Conservation (phyloP, 345 rosid species). For the Psidium friedrichsthalianum region DNA sequence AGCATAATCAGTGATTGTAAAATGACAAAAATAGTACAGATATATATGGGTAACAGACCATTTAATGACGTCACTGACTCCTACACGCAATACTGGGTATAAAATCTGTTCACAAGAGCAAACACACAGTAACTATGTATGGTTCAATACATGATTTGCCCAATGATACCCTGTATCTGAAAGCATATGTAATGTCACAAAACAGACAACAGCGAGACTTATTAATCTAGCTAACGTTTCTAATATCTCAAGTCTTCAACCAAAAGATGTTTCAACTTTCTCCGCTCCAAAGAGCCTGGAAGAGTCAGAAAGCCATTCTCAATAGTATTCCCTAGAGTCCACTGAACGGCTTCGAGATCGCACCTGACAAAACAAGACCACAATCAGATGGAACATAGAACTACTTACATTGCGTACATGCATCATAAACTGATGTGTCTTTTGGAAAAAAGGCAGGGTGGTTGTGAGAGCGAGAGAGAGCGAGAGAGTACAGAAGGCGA, state of each 20-base stretch:
- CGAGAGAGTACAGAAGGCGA: conserved; percentile 22
- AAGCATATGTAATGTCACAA: not conserved
- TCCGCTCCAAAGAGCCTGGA: not conserved
- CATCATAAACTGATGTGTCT: not conserved
- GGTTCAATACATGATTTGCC: not conserved
- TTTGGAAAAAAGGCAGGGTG: too few relatives aligned
- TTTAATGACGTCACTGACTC: not conserved
- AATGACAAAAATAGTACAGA: not conserved
- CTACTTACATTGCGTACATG: not conserved
- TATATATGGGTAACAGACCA: not conserved
- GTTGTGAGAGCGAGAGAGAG: not conserved
- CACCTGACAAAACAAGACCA: conserved; percentile 27
- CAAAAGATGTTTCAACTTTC: not conserved
- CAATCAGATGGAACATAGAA: not conserved
- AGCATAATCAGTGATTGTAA: not conserved
- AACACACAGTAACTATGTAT: not conserved
- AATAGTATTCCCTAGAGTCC: not conserved
- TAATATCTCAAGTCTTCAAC: not conserved
- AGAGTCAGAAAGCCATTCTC: not conserved
- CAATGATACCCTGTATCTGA: not conserved
- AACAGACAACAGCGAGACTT: not conserved
- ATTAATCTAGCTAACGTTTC: not conserved
- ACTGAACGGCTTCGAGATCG: conserved; percentile 17
- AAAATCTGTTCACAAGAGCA: not conserved
- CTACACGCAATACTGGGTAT: not conserved